A percentile compares a stretch with the other conserved stretches of the same genome.
Evolutionary conservation across 768 basidiomycete genomes (phyloP).

Genomic region (Mycena maculata): DNA sequence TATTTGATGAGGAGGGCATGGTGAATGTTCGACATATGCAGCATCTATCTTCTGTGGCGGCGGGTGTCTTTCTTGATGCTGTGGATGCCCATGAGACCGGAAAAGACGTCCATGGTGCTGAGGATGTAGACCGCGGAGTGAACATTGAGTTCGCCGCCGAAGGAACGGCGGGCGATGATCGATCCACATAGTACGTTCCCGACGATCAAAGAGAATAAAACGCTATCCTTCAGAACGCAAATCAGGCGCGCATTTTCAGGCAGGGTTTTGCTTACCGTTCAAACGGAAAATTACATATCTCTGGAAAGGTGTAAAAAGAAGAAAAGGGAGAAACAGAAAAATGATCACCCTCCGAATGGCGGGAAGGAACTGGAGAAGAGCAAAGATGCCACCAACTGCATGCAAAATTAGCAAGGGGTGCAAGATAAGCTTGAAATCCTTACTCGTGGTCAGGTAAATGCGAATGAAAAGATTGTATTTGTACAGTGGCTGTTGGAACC

Average conservation of each 20-base stretch:
- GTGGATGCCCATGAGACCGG: constrained; percentile 35
- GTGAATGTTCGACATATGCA: constrained; percentile 37
- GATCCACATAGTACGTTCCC: constrained; percentile 37
- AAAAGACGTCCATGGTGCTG: constrained; percentile 34
- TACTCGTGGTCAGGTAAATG: constrained; percentile 41
- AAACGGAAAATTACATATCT: constrained; percentile 35
- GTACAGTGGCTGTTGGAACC: constrained; percentile 36
- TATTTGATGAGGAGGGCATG: too few species aligned
- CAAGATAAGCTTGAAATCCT: background rate
- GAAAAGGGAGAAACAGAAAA: background rate
- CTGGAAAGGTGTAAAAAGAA: constrained; percentile 15
- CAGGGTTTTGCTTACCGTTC: constrained; percentile 29
- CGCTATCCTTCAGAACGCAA: constrained; percentile 29
- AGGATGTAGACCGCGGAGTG: constrained; percentile 40
- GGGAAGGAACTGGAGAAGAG: constrained; percentile 42
- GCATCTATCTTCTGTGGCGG: constrained; percentile 44
- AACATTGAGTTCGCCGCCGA: constrained; percentile 43
- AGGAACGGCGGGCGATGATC: constrained; percentile 34
- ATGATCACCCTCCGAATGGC: constrained; percentile 37
- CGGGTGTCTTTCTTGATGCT: constrained; percentile 41
- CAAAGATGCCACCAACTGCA: constrained; percentile 39
- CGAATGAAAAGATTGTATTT: constrained; percentile 39
- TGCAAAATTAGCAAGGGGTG: background rate
- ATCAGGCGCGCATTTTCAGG: background rate
- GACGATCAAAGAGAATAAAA: constrained; percentile 32